These are phyloP conservation scores for Verticillium longisporum DNA, from an alignment of 2,329 filamentous ascomycete species.

Conservation along the genomic window DNA sequence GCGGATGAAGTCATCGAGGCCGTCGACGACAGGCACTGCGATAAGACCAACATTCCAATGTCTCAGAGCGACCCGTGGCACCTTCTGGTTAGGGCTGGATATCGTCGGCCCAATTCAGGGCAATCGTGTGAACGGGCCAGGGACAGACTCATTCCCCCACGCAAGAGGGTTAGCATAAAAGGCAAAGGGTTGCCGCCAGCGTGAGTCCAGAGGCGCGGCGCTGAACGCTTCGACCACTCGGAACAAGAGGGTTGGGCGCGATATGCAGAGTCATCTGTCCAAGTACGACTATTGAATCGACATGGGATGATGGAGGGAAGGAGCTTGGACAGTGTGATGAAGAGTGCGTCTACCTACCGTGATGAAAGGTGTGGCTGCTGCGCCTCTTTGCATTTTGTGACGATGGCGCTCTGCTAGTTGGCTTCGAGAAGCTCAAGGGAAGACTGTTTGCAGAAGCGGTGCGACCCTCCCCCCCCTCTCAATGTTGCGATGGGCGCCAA, in stretches of 20 bases:
- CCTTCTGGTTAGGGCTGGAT: not conserved
- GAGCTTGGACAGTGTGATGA: not conserved
- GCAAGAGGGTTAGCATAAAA: not conserved
- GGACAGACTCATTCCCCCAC: not conserved
- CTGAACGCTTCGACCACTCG: not conserved
- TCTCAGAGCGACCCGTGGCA: not conserved
- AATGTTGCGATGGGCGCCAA: not conserved
- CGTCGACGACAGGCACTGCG: not conserved
- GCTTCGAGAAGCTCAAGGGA: constrained; percentile 3
- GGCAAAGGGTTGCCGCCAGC: not conserved
- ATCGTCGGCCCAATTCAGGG: not conserved
- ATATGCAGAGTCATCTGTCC: not conserved
- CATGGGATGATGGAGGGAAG: not conserved
- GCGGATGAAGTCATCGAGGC: not conserved
- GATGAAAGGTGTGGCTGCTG: not conserved
- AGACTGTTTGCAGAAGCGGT: not conserved
- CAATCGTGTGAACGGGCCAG: not conserved
- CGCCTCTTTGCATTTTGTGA: not conserved
- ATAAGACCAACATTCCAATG: not conserved
- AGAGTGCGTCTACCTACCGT: not conserved
- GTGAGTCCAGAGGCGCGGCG: not conserved
- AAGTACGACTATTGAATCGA: not conserved
- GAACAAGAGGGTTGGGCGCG: not conserved
- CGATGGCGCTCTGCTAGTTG: not conserved
- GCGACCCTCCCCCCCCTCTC: not conserved